Evolutionary conservation across 352 stramenopile genomes (phyloP), one percentile per base, ranked within the genome.

Genomic region (Phytophthora nicotianae): DNA sequence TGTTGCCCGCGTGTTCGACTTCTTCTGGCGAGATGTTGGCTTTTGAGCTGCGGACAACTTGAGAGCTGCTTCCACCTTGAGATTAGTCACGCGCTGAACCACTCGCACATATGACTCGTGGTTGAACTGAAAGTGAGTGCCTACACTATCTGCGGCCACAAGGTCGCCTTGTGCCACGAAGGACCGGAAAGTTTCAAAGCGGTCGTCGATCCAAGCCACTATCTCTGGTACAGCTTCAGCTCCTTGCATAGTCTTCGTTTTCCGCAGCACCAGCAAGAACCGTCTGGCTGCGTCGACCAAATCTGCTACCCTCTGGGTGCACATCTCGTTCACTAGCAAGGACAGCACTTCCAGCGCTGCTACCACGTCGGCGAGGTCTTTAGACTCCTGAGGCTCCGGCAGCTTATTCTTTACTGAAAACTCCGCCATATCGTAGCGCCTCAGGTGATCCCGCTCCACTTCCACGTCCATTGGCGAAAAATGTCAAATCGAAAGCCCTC

Each of bases 131-230:
- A n/a, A n/a, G n/a, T 21, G 14, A 58, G 54, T 35, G 19, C 54
- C 58, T 3, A 65, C 40, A 0, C 27, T 9, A 14, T 0, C 38
- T 2, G 49, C 40, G 9, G 40, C 41, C 5, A 5, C 4, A 0
- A 26, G 5, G 23, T 58, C 21, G 17, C 33, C 40, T 8, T 40
- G 29, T 1, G 19, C 41, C 0, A 58, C 16, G 23, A 48, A 58
- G 0, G 48, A 41, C 4, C 49, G 16, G 26, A 58, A 58, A 1
- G 1, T 2, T 23, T 65, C 41, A 8, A 65, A 54, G 10, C 58
- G 11, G 5, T 59, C 49, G 11, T 58, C 58, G 17, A 65, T 53
- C 32, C 58, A 65, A 1, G 40, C 20, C 2, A 54, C 32, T n/a
- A 65, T 11, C 29, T 65, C 49, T 1, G 29, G 27, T 0, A 65